A percentile compares a stretch with the other conserved stretches of the same genome.
phyloP scores from a whole-genome alignment of 345 rosid genomes.

The Melaleuca alternifolia region DNA sequence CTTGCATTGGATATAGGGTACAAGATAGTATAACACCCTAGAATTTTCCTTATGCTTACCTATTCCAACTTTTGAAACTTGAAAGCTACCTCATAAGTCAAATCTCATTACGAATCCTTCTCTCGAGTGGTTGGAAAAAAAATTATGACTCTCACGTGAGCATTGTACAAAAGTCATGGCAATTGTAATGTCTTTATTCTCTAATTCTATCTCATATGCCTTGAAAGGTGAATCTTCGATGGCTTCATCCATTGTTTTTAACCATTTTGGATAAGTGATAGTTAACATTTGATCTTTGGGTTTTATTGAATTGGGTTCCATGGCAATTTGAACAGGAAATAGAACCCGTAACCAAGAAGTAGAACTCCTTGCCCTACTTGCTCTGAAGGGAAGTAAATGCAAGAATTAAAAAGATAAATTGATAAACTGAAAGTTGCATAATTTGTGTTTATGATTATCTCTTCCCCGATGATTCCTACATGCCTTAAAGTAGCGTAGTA shows the following conservation, averaged over 20 bases:
- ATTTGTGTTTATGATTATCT: background rate
- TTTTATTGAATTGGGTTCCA: background rate
- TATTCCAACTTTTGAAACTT: too few relatives aligned
- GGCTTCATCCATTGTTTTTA: background rate
- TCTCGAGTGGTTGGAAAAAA: too few relatives aligned
- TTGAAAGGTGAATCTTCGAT: background rate
- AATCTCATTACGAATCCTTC: background rate
- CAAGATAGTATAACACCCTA: background rate
- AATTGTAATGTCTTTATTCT: background rate
- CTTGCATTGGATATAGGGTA: background rate
- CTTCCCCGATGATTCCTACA: background rate
- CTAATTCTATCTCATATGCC: background rate
- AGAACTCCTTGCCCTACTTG: background rate
- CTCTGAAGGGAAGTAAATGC: background rate
- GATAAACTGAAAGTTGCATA: background rate
- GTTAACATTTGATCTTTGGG: background rate
- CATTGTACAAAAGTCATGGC: accelerated
- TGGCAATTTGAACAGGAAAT: background rate
- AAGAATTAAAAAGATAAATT: background rate
- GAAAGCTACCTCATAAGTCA: background rate
- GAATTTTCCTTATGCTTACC: too few relatives aligned
- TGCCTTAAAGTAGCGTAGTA: background rate
- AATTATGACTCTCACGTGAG: too few relatives aligned
- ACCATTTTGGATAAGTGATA: background rate
- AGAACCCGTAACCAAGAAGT: background rate